Base-by-base conservation (phyloP, 306 rosid genomes). In the Crotalaria pallida region DNA sequence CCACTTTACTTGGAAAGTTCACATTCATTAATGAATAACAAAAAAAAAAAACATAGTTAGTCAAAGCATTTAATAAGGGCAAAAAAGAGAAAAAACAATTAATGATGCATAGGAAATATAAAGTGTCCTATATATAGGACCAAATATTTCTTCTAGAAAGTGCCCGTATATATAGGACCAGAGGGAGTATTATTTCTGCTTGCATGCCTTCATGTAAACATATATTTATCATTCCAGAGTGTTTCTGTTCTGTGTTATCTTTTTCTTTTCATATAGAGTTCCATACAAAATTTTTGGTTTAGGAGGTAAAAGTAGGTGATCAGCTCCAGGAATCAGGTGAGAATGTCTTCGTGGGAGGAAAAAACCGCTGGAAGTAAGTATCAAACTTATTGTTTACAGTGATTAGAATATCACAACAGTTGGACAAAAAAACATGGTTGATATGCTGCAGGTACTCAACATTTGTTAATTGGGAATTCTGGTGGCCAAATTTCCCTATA, bases 301-400 rank as follows among this genome's bases (percentile, higher is more conserved):
- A 94, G 98, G 98, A 90, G 84, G 96, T 94, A 34, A 94, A 76
- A 85, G 72, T 94, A 23, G 97, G 98, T 56, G 96, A 94, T 0
- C 80, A 87, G 84, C 97, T 94, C 63, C 69, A 86, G 70, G 90
- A 85, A 29, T 94, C 98, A 0, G 98, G 97, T 59, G 97, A 94
- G 79, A 94, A 94, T 80, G 98, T 73, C 65, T 92, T 92, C 0
- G 96, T 90, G 50, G 98, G 98, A 5, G 98, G 98, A 33, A 79
- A 90, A 82, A 94, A 94, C 65, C 92, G 97, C 7, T 94, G 98
- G 98, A 94, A 88, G 98, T 94, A 84, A 73, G 98, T 78, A 56
- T 18, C 56, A 8, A 6, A 13, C 38, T 67, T 18, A 23, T 1
- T 43, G 48, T 61, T 57, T 33, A 11, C 34, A 12, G 48, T 62